Evolutionary conservation across 441 rosid genomes (phyloP).

Genomic region (Codiaeum variegatum): DNA sequence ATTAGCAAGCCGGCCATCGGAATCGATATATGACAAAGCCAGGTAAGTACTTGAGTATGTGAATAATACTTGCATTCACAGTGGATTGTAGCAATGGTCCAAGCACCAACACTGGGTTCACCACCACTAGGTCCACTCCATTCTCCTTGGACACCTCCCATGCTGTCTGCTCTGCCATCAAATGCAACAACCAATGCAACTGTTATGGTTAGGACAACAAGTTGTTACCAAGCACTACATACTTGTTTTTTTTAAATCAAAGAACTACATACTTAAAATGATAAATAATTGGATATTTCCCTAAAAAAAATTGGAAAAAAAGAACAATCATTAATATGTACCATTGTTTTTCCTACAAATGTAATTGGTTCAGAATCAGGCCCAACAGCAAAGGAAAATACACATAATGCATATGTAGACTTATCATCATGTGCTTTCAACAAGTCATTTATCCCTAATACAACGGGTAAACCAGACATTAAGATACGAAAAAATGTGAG

Average conservation of each 20-base stretch:
- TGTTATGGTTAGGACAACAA: too few species aligned
- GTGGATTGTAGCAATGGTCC: constrained; percentile 83
- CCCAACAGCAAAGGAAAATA: constrained; percentile 74
- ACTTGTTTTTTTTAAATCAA: too few species aligned
- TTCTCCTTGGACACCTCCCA: constrained; percentile 68
- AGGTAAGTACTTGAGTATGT: constrained; percentile 75
- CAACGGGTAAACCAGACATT: neutral
- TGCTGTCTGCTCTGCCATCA: constrained; percentile 74
- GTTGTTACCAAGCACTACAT: too few species aligned
- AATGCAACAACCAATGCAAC: too few species aligned
- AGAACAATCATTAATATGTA: constrained; percentile 22
- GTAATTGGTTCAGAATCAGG: constrained; percentile 71
- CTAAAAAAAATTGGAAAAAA: too few species aligned
- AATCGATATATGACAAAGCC: constrained; percentile 37
- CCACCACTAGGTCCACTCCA: constrained; percentile 75
- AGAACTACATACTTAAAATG: too few species aligned
- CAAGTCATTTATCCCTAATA: constrained; percentile 67
- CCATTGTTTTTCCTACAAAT: constrained; percentile 77
- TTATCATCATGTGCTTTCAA: constrained; percentile 86
- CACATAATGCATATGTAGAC: constrained; percentile 84
- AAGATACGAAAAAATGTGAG: neutral
- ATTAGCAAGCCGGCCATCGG: constrained; percentile 26
- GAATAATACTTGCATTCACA: constrained; percentile 68
- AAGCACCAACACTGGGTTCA: constrained; percentile 72
- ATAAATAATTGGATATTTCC: too few species aligned